A percentile compares a stretch with the other conserved stretches of the same genome.
Evolutionary conservation across 768 basidiomycete genomes (phyloP).

Genomic region (Atractiella rhizophila): DNA sequence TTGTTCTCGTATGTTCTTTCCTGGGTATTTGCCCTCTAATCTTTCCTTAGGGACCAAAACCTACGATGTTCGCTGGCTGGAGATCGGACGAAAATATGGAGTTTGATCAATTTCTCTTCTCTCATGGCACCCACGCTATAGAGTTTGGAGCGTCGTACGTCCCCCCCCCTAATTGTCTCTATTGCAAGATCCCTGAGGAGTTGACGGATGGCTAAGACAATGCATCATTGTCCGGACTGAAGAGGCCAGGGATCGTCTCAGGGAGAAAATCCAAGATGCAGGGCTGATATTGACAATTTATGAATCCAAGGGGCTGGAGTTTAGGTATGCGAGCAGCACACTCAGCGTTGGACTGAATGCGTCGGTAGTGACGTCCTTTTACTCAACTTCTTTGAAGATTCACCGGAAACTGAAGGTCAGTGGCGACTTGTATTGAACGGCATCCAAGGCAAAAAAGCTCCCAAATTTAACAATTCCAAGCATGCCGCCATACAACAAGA

Average conservation of each 20-base stretch:
- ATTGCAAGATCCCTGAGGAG: too few species aligned
- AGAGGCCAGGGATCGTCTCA: background rate
- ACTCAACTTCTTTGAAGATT: slow-evolving; percentile 2
- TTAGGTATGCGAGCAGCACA: too few species aligned
- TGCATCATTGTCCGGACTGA: slow-evolving; percentile 4
- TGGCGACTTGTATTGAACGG: background rate
- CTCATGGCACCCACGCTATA: background rate
- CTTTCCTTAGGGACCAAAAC: background rate
- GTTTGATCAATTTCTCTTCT: slow-evolving; percentile 3
- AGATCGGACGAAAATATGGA: background rate
- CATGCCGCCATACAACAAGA: background rate
- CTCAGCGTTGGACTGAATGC: too few species aligned
- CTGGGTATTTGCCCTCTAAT: too few species aligned
- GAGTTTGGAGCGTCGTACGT: slow-evolving; percentile 3
- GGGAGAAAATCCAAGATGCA: background rate
- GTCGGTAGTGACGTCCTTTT: slow-evolving; percentile 5
- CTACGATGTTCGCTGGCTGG: background rate
- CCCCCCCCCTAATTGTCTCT: too few species aligned
- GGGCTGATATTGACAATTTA: slow-evolving; percentile 8
- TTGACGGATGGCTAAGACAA: too few species aligned
- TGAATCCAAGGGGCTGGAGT: too few species aligned
- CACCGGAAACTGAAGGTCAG: background rate
- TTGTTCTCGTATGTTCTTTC: too few species aligned
- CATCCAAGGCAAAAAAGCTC: background rate
- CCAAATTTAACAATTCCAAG: background rate